These are phyloP conservation scores for Phialocephala sp. DNA, from an alignment of 2,329 filamentous ascomycete genomes.

Conservation along the genomic window DNA sequence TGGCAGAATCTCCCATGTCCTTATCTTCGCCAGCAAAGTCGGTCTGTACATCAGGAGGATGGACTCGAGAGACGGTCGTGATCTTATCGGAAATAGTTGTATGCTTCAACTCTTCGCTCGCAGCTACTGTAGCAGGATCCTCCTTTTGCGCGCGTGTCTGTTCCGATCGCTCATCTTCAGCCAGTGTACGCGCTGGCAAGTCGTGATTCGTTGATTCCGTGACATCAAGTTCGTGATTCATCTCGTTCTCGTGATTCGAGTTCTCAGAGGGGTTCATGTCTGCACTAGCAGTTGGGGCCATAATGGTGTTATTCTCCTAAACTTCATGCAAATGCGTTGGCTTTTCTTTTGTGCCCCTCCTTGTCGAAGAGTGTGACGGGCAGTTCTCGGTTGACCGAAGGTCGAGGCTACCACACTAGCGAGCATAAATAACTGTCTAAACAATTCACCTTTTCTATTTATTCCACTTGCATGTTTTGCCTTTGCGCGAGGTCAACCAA, in stretches of 20 bases:
- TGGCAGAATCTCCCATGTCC: constrained; percentile 34
- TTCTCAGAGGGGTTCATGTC: constrained; percentile 26
- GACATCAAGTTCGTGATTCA: constrained; percentile 29
- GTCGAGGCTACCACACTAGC: constrained; percentile 1
- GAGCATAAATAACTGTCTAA: neutral
- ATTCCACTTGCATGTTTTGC: neutral
- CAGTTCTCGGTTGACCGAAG: neutral
- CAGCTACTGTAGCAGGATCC: constrained; percentile 67
- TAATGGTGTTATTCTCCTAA: constrained; percentile 23
- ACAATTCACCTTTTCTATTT: neutral
- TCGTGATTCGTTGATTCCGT: constrained; percentile 37
- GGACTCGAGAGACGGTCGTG: constrained; percentile 29
- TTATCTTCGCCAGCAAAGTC: constrained; percentile 41
- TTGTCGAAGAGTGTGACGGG: neutral
- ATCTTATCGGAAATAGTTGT: constrained; percentile 63
- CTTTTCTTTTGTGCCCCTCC: constrained; percentile 15
- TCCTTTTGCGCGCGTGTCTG: constrained; percentile 45
- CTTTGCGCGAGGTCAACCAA: neutral
- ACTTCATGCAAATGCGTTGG: constrained; percentile 27
- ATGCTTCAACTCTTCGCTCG: constrained; percentile 68
- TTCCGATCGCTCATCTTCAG: constrained; percentile 30
- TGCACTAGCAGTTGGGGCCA: constrained; percentile 33
- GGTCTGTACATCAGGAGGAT: constrained; percentile 38
- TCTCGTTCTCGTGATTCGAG: constrained; percentile 21
- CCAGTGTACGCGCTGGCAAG: constrained; percentile 35